These are phyloP conservation scores for Coemansia sp. DNA, from an alignment of 192 early-diverging fungal genomes.

Conservation along the genomic window DNA sequence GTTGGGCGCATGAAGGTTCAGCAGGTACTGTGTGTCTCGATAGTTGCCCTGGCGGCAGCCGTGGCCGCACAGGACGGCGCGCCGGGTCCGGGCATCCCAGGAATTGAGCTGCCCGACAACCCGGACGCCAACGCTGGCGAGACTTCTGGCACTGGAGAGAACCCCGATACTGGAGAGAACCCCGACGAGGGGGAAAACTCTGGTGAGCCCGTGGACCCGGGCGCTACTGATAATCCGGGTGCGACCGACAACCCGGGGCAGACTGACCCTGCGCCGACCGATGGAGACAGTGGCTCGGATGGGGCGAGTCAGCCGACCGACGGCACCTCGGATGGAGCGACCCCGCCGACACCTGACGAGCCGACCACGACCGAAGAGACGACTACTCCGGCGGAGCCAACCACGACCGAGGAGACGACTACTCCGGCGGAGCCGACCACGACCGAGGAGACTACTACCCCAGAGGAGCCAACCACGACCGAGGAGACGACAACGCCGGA, in stretches of 20 bases:
- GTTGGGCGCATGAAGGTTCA: conserved; percentile 7
- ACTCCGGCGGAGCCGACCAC: not conserved
- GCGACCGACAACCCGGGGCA: not conserved
- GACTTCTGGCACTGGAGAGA: not conserved
- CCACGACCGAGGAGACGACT: not conserved
- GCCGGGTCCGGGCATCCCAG: too few relatives aligned
- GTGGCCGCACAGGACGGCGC: too few relatives aligned
- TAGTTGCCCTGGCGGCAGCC: conserved; percentile 5
- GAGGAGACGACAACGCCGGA: not conserved
- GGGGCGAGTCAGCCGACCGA: not conserved
- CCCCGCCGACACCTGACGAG: not conserved
- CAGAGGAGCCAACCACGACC: not conserved
- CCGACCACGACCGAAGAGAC: not conserved
- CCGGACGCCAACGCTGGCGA: too few relatives aligned
- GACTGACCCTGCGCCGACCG: not conserved
- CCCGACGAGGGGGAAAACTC: not conserved
- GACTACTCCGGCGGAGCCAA: not conserved
- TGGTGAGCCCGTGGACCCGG: not conserved
- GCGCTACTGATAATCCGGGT: too few relatives aligned
- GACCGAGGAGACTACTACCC: not conserved
- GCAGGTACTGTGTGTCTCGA: not conserved
- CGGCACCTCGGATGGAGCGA: not conserved
- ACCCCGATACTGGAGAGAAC: not conserved
- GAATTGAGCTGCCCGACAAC: too few relatives aligned
- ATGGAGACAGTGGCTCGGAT: not conserved